Evolutionary conservation across 2,329 filamentous ascomycete species (phyloP), one percentile per base, ranked within the genome.

Genomic region (Akanthomyces uredinophilus): DNA sequence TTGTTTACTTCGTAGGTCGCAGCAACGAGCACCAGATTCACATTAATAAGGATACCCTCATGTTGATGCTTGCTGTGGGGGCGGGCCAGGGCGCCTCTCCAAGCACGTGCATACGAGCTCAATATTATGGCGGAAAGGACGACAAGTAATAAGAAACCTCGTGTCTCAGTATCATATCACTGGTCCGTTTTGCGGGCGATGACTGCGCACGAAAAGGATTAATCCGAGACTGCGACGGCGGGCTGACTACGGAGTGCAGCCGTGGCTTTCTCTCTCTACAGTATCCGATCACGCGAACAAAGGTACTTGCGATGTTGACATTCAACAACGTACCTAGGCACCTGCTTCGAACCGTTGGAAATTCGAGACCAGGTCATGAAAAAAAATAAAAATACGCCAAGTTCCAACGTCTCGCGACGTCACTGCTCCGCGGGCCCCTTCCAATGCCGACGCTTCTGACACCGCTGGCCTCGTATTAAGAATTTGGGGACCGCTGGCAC

Each of bases 391-490:
- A 50, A 35, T 35, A 35, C 32, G 32, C 22, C 22, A 27, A 56
- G 47, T 14, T 35, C 22, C 54, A 47, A 47, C 54, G 37, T 47
- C 18, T 56, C 8, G 37, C 41, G 52, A 55, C 52, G 52, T 55
- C 52, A 55, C 52, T 35, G 32, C 7, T 8, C 10, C 32, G 27
- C 32, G 14, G 52, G 24, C 11, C 37, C 37, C 11, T 16, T 39
- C 37, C 37, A 39, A 39, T 51, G 47, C 47, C 47, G 29, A 35
- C 47, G 8, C 47, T 51, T 35, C 27, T 18, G 47, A 51, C 24
- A 44, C 54, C 24, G 27, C 14, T 6, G 1, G 39, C 56, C 56
- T 59, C 56, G 56, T 59, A 59, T 59, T 41, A 41, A 51, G 56
- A 47, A 41, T 32, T 41, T 18, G 27, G 56, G 44, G 56, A 59